Percentiles rank a stretch among this genome's conserved stretches.
These are phyloP conservation scores for Xeromyces bisporus DNA, from an alignment of 495 filamentous ascomycete genomes.

Conservation along the genomic window DNA sequence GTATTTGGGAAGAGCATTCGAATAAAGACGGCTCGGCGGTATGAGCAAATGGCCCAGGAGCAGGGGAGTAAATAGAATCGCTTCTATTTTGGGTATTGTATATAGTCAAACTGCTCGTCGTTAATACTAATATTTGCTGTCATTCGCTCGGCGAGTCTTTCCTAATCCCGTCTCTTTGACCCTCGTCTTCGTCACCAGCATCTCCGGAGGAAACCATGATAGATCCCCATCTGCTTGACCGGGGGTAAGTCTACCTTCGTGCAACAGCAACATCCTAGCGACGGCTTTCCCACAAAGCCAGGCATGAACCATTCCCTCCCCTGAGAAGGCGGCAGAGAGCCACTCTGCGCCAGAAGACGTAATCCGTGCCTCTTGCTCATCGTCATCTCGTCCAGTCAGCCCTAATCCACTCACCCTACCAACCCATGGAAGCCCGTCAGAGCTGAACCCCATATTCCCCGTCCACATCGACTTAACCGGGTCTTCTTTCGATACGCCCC, in stretches of 20 bases:
- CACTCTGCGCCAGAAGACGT: conserved; percentile 24
- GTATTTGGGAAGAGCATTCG: conserved; percentile 15
- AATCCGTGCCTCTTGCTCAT: not conserved
- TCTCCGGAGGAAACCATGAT: conserved; percentile 27
- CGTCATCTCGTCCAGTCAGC: conserved; percentile 18
- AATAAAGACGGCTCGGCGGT: conserved; percentile 4
- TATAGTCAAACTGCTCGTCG: too few relatives aligned
- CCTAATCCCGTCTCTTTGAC: conserved; percentile 11
- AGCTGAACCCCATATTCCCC: conserved; percentile 65
- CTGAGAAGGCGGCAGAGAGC: conserved; percentile 47
- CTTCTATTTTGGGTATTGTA: too few relatives aligned
- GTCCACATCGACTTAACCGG: conserved; percentile 52
- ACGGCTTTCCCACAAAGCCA: conserved; percentile 51
- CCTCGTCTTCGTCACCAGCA: conserved; percentile 27
- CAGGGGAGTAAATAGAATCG: too few relatives aligned
- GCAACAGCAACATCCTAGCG: conserved; percentile 41
- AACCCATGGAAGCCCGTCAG: conserved; percentile 59
- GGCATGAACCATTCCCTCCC: conserved; percentile 72
- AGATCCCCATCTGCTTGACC: conserved; percentile 11
- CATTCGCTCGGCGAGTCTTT: too few relatives aligned
- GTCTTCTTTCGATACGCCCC: conserved; percentile 10
- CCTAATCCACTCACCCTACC: conserved; percentile 39
- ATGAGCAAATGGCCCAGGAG: conserved; percentile 6
- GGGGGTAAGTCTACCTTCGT: conserved; percentile 6
- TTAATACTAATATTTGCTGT: too few relatives aligned